Base-by-base conservation (phyloP, 1,284 basidiomycete species). In the Ceratobasidium theobromae region DNA sequence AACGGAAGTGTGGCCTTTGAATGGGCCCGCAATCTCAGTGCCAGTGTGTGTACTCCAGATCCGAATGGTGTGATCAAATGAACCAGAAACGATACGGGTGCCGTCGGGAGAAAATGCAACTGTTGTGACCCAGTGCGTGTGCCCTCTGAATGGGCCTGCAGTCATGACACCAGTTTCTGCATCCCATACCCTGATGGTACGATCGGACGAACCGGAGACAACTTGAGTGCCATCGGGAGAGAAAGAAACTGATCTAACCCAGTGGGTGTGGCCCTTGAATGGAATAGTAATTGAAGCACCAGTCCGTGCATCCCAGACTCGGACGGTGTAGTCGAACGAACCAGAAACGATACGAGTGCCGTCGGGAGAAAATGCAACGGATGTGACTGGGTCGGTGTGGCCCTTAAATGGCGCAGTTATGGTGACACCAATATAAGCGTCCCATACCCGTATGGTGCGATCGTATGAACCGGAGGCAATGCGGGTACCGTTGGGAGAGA, bases 51-150 rank as follows among this genome's bases (percentile, higher is more conserved):
- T n/a, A n/a, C n/a, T n/a, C n/a, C n/a, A n/a, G n/a, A n/a, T n/a
- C n/a, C n/a, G n/a, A n/a, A 66, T 23, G 4, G 53, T 48, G n/a
- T 48, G 4, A 28, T 66, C 65, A 4, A 1, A 14, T 1, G 66
- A 67, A 0, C 43, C 35, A 4, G 55, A 67, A 3, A 43, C 48
- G 6, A 67, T 16, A 23, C 21, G 46, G n/a, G 14, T 18, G n/a
- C 55, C 48, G 23, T 62, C 55, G 1, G 32, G 30, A 1, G 66
- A 60, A 49, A 48, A 62, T 21, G 35, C 40, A 21, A 53, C 66
- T 4, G 55, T 60, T 8, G 3, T 51, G 18, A 67, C 35, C 23
- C 18, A 28, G 18, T 28, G 8, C 4, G 55, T 60, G 28, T 67
- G 66, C 9, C 18, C 55, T 32, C 33, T 6, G 21, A 53, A 18